Base-by-base conservation (phyloP, 176 grass and related monocot species). In the Avena sativa region DNA sequence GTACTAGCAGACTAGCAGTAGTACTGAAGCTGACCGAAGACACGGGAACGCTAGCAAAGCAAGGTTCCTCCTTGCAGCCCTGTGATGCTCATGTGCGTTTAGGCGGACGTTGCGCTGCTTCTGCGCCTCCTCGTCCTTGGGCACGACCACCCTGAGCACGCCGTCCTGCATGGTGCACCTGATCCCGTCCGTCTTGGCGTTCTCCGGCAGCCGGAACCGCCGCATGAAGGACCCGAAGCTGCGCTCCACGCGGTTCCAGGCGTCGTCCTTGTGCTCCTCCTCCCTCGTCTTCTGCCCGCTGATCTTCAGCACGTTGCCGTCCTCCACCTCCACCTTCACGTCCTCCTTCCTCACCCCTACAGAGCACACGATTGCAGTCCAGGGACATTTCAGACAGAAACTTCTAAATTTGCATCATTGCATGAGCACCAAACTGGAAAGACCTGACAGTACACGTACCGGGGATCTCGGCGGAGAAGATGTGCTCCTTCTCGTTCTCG, bases 311-410 rank as follows among this genome's bases (percentile, higher is more conserved):
- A 92, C 78, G 49, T 82, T 86, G 52, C 79, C 79, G 77, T 91
- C 86, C 65, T 85, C 81, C 30, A 91, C 89, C 65, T 91, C 89
- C 79, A 91, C 85, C 84, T 91, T 87, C 73, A 87, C 80, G 32
- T 88, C 86, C 79, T 88, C 86, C 82, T 85, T 91, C 76, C 58
- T 82, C 77, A 3, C 4, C 0, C 34, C 34, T 36, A 36, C 34
- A 36, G 34, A 36, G 34, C 34, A 36, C 34, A 36, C 34, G 34
- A 4, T 36, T 36, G 34, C 34, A 36, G 34, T 4, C 3, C 1
- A 36, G 34, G 34, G 0, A 36, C 34, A 36, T 4, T 36, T 2
- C 3, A 36, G 34, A 36, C 34, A 36, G 34, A 36, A 36, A 36
- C 0, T 36, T 36, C 4, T 38, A 4, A 38, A 38, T 38, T 4